Evolutionary conservation across 164 flowering plant species (phyloP), one percentile per base, ranked within the genome.

Genomic region (Vitis riparia): DNA sequence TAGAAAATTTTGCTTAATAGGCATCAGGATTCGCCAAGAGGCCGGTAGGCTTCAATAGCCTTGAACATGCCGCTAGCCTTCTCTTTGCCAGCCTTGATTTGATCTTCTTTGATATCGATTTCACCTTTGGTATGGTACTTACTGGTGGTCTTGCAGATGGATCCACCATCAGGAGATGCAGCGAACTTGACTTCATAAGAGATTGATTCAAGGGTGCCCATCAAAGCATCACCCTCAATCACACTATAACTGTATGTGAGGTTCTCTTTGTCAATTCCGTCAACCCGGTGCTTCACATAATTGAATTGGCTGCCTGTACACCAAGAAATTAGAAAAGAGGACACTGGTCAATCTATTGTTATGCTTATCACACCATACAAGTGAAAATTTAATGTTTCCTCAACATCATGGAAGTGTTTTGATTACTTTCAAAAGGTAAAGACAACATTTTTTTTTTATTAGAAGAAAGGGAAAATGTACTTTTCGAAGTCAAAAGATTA

Each of bases 21-120:
- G 69, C 77, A 15, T 77, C 74, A 71, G 83, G 86, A 55, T 85
- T 78, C 15, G 74, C 79, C n/a, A 74, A 1, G 62, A 85, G n/a
- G n/a, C n/a, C n/a, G 83, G 62, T 83, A 77, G 58, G 78, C 84
- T 71, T 86, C 87, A n/a, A 83, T 67, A 64, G 62, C 83, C 66
- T 81, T 77, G 66, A 66, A 78, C 13, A 85, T 32, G 9, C 71
- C 79, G 60, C 55, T 49, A 15, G 76, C 68, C 60, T 65, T 74
- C 66, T 76, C 85, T 51, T 81, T 78, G 47, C 80, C 80, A 10
- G 44, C 70, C 72, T 77, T 76, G 59, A 79, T 64, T 14, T 76
- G 81, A 57, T 77, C 83, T 56, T 79, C 82, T 0, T 52, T 70
- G 61, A 74, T 56, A 60, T 60, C 65, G 16, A 59, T 49, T 7